Evolutionary conservation across 164 flowering plant genomes (phyloP), one percentile per base, ranked within the genome.

Genomic region (grape (Vitis vinifera)): DNA sequence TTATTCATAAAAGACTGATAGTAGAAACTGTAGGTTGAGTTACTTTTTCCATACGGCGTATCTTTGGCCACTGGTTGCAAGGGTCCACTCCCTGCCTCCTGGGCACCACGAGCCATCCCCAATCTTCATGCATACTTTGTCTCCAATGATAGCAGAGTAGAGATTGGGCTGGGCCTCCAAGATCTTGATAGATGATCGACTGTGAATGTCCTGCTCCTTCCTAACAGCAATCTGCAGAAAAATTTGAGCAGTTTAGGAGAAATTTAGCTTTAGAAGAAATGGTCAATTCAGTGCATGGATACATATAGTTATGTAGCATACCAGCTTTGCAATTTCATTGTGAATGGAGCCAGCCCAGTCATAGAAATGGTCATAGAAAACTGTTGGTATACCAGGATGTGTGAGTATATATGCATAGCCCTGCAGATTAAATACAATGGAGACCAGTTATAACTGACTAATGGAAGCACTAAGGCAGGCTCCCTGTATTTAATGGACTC

Each of bases 41-140:
- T 76, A 79, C 79, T 91, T 93, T 53, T 83, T 73, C 97, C 98
- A 94, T 31, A 94, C 92, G 14, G 97, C 98, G 56, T 92, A 94
- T 76, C 86, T 68, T 61, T 89, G 86, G 19, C 98, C 98, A 62
- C 81, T 77, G 48, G 94, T 85, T 27, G 94, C 92, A 9, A 94
- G 76, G 4, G 76, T 85, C 98, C 98, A 94, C 70, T 94, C 97
- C 74, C 73, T 80, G 15, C 93, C 97, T 5, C 86, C 55, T 29
- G 98, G 98, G 70, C 91, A 86, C 98, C 98, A 94, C 29, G 91
- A 84, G 31, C 88, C 93, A 55, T 88, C 92, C n/a, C 98, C 97
- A 15, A 94, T 83, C 77, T 93, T 93, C 97, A 91, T 84, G 82
- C 87, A 82, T 15, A 93, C 69, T 51, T 85, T 88, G 44, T 87